Conservation (phyloP, 768 basidiomycete genomes). For the Collybia mongolica region DNA sequence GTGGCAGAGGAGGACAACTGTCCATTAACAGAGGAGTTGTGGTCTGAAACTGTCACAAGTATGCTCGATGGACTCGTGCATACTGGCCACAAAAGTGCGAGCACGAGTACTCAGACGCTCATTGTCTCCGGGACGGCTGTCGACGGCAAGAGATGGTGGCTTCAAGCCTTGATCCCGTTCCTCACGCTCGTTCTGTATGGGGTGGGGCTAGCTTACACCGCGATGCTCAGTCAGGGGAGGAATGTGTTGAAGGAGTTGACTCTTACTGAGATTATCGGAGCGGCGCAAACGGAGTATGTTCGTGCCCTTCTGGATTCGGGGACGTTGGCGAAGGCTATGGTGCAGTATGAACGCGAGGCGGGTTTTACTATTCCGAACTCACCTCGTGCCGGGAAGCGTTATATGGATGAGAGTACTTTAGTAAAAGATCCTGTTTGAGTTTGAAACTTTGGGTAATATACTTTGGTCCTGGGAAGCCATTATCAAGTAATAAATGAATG, state of each 20-base stretch:
- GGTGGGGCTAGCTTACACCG: conserved; percentile 3
- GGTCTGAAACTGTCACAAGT: background rate
- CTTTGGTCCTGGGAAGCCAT: too few relatives aligned
- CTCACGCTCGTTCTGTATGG: conserved; percentile 11
- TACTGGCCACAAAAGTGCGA: conserved; percentile 8
- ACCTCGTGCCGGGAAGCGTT: too few relatives aligned
- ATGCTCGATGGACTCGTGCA: conserved; percentile 19
- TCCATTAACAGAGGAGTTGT: too few relatives aligned
- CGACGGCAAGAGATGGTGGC: conserved; percentile 14
- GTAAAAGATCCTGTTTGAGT: too few relatives aligned
- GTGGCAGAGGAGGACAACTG: too few relatives aligned
- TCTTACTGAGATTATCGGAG: conserved; percentile 5
- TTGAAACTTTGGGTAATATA: too few relatives aligned
- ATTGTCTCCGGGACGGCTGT: conserved; percentile 8
- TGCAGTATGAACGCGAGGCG: background rate
- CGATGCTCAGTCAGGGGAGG: conserved; percentile 5
- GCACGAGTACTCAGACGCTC: conserved; percentile 6
- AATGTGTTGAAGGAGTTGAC: conserved; percentile 5
- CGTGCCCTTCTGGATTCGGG: conserved; percentile 4
- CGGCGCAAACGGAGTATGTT: conserved; percentile 10
- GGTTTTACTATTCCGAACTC: too few relatives aligned
- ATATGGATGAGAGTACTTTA: too few relatives aligned
- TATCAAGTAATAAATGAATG: too few relatives aligned
- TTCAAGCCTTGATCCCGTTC: conserved; percentile 14
- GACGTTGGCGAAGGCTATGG: background rate